Conservation (phyloP, 352 stramenopile genomes). For the Thalassiosira mediterranea region DNA sequence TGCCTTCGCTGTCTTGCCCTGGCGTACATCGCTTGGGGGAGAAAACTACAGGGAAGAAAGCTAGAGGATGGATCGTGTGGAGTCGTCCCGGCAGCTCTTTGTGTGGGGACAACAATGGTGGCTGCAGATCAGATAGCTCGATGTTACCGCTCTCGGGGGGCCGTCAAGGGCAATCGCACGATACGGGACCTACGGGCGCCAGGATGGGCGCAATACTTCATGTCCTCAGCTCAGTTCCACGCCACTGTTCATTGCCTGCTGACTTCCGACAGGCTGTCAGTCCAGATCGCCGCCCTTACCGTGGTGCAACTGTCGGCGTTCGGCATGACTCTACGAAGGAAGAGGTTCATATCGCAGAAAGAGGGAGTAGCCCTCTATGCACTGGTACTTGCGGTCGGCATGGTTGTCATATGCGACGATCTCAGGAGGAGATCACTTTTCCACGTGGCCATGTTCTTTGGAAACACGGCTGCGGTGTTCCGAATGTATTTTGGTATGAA, state of each 20-base stretch:
- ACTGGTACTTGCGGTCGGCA: constrained; percentile 19
- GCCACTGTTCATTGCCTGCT: constrained; percentile 33
- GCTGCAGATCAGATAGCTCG: constrained; percentile 9
- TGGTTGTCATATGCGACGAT: constrained; percentile 33
- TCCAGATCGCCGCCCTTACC: constrained; percentile 33
- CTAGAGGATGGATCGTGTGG: constrained; percentile 14
- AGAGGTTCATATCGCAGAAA: constrained; percentile 20
- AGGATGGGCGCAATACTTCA: constrained; percentile 15
- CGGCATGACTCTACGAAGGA: constrained; percentile 35
- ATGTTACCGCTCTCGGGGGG: too few species aligned
- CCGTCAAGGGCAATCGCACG: constrained; percentile 10
- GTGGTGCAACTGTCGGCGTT: constrained; percentile 33
- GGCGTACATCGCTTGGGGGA: constrained; percentile 14
- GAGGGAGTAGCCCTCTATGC: constrained; percentile 16
- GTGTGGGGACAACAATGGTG: constrained; percentile 20
- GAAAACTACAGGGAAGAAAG: constrained; percentile 11
- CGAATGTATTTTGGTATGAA: constrained; percentile 32
- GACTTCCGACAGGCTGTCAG: constrained; percentile 26
- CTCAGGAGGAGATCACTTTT: constrained; percentile 15
- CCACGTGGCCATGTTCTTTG: constrained; percentile 20
- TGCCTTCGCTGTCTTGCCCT: constrained; percentile 16
- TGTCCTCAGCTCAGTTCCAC: constrained; percentile 41
- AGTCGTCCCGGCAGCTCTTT: constrained; percentile 8
- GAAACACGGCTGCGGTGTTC: constrained; percentile 20
- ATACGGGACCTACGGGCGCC: constrained; percentile 26